These are phyloP conservation scores for Calophaca sinica DNA, from an alignment of 306 rosid genomes.

Conservation along the genomic window DNA sequence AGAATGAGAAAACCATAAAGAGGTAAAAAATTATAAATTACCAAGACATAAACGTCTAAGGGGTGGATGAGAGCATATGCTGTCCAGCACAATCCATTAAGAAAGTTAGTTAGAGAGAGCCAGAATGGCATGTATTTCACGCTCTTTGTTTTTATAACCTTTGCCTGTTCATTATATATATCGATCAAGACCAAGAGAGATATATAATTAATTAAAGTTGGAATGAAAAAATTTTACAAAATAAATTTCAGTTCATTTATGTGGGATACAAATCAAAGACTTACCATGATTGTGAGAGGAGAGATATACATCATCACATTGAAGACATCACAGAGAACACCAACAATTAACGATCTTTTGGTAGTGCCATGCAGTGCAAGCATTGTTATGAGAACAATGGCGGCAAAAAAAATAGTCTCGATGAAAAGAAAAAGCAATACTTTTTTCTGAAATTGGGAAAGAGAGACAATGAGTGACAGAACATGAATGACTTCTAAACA, in stretches of 20 bases:
- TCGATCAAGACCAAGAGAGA: not conserved
- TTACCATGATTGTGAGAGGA: conserved; percentile 77
- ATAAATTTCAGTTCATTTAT: not conserved
- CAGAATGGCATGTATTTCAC: conserved; percentile 80
- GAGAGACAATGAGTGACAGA: not conserved
- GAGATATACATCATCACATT: conserved; percentile 73
- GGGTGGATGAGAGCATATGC: conserved; percentile 74
- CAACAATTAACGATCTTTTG: conserved; percentile 66
- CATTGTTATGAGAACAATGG: conserved; percentile 51
- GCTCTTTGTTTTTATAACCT: conserved; percentile 72
- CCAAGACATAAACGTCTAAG: conserved; percentile 69
- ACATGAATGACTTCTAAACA: not conserved
- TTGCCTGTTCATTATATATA: conserved; percentile 46
- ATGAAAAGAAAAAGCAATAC: conserved; percentile 1
- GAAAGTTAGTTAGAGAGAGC: conserved; percentile 73
- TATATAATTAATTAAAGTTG: not conserved
- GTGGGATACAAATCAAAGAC: conserved; percentile 13
- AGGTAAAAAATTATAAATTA: conserved; percentile 35
- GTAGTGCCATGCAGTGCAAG: conserved; percentile 48
- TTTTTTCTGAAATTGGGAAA: conserved; percentile 59
- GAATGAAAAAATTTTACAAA: not conserved
- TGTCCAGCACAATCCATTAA: conserved; percentile 78
- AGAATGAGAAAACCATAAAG: not conserved
- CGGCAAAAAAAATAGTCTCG: conserved; percentile 53
- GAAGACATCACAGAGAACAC: conserved; percentile 69